Conservation (phyloP, 495 filamentous ascomycete species). For the Annulohypoxylon stygium region DNA sequence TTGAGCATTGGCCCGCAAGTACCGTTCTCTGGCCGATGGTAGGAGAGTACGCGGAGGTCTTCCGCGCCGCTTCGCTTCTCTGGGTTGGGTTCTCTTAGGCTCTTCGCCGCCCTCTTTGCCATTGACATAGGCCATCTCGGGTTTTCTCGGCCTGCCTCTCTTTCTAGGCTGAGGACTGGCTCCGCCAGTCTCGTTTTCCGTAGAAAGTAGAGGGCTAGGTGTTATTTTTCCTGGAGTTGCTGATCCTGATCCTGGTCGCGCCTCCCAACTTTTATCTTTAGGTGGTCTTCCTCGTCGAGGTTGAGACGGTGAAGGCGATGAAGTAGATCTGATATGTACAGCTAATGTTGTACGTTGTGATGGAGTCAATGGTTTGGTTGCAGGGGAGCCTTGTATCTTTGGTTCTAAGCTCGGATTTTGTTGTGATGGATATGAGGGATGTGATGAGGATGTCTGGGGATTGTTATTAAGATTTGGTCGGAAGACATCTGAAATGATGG, state of each 20-base stretch:
- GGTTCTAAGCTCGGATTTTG: constrained; percentile 6
- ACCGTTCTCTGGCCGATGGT: constrained; percentile 40
- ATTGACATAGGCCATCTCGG: constrained; percentile 33
- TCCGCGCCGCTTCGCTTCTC: constrained; percentile 46
- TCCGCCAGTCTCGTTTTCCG: not conserved
- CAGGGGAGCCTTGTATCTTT: constrained; percentile 11
- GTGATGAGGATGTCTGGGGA: constrained; percentile 16
- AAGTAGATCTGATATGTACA: constrained; percentile 47
- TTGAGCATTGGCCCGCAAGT: constrained; percentile 42
- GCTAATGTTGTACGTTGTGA: constrained; percentile 33
- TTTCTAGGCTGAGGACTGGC: constrained; percentile 38
- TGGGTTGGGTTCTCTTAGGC: constrained; percentile 15
- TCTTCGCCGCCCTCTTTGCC: constrained; percentile 14
- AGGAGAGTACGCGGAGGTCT: constrained; percentile 39
- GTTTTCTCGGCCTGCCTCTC: constrained; percentile 50
- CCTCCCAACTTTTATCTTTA: not conserved
- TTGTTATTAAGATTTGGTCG: constrained; percentile 18
- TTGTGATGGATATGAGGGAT: constrained; percentile 18
- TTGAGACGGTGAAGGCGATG: constrained; percentile 42
- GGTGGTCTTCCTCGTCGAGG: constrained; percentile 1
- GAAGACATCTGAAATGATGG: constrained; percentile 40
- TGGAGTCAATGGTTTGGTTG: constrained; percentile 19
- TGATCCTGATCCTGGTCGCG: constrained; percentile 13
- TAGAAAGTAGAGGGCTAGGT: constrained; percentile 4
- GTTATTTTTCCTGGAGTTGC: not conserved